A percentile compares a stretch with the other conserved stretches of the same genome.
phyloP scores from a whole-genome alignment of 495 filamentous ascomycete genomes.

The Eremomyces bilateralis region DNA sequence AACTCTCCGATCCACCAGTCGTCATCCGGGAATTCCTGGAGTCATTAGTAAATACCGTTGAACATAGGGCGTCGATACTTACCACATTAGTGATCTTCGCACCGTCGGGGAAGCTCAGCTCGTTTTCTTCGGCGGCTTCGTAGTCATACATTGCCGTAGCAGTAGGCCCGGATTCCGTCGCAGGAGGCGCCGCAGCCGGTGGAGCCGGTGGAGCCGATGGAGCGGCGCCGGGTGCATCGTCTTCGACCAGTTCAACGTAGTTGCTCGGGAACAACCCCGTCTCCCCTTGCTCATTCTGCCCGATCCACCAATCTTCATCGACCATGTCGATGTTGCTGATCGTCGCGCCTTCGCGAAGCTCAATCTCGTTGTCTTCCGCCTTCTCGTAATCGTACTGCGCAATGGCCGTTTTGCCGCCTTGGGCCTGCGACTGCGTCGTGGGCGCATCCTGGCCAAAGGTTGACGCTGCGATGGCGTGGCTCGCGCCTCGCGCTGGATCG shows the following conservation, averaged over 20 bases:
- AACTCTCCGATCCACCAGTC: conserved; percentile 96
- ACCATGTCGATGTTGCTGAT: conserved; percentile 97
- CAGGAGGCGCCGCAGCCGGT: conserved; percentile 17
- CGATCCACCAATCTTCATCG: conserved; percentile 94
- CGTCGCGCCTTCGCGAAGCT: conserved; percentile 72
- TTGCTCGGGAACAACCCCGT: conserved; percentile 86
- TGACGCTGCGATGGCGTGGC: conserved; percentile 26
- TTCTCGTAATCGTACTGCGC: conserved; percentile 94
- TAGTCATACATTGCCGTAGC: conserved; percentile 90
- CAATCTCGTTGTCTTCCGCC: conserved; percentile 88
- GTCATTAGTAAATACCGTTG: no score
- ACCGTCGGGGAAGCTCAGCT: conserved; percentile 80
- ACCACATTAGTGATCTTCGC: conserved; percentile 49
- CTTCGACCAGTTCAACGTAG: conserved; percentile 72
- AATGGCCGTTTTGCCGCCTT: conserved; percentile 43
- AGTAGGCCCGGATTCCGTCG: conserved; percentile 27
- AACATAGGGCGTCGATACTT: conserved; percentile 16
- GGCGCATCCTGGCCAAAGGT: conserved; percentile 21
- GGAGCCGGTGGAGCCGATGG: conserved; percentile 14
- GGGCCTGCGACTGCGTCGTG: conserved; percentile 10
- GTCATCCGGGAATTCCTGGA: conserved; percentile 88
- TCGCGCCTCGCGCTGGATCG: conserved; percentile 41
- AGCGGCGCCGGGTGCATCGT: conserved; percentile 19
- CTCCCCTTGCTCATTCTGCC: conserved; percentile 59
- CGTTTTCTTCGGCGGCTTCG: conserved; percentile 92